These are phyloP conservation scores for Pseudozyma sp. DNA, from an alignment of 1,284 basidiomycete genomes.

Conservation along the genomic window DNA sequence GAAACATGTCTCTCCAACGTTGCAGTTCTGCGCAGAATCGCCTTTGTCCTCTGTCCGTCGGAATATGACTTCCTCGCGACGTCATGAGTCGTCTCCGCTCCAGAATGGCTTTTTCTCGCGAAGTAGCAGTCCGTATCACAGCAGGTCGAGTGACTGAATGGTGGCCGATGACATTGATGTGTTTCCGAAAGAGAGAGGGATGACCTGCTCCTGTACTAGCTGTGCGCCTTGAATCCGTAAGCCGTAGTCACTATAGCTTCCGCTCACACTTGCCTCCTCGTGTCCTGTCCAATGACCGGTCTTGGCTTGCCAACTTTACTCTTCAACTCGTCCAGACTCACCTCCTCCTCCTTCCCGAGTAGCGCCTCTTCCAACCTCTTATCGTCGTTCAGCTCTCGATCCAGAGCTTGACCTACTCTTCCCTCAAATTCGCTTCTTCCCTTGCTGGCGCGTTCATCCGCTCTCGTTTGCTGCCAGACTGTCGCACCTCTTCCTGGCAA, in stretches of 20 bases:
- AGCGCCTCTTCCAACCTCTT: slow-evolving; percentile 45
- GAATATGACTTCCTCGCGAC: too few species aligned
- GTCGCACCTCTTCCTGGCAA: slow-evolving; percentile 39
- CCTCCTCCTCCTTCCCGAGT: slow-evolving; percentile 43
- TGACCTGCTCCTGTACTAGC: too few species aligned
- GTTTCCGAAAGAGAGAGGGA: too few species aligned
- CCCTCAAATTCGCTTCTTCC: slow-evolving; percentile 22
- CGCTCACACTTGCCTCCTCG: slow-evolving; percentile 26
- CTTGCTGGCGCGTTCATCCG: slow-evolving; percentile 43
- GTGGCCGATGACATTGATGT: too few species aligned
- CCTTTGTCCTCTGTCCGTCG: too few species aligned
- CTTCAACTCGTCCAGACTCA: slow-evolving; percentile 15
- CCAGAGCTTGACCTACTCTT: slow-evolving; percentile 28
- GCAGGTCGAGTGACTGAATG: too few species aligned
- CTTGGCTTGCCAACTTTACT: slow-evolving; percentile 14
- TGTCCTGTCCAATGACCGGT: slow-evolving; percentile 43
- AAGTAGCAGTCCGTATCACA: too few species aligned
- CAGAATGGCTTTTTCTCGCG: too few species aligned
- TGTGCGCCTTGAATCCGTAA: background rate
- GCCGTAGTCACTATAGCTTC: background rate
- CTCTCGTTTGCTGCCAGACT: slow-evolving; percentile 41
- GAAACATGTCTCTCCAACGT: too few species aligned
- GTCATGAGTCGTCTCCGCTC: too few species aligned
- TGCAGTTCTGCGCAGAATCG: too few species aligned
- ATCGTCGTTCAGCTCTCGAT: slow-evolving; percentile 39